A percentile compares a stretch with the other conserved stretches of the same genome.
Conservation (phyloP, 164 flowering plant genomes). For the Vitis riparia region DNA sequence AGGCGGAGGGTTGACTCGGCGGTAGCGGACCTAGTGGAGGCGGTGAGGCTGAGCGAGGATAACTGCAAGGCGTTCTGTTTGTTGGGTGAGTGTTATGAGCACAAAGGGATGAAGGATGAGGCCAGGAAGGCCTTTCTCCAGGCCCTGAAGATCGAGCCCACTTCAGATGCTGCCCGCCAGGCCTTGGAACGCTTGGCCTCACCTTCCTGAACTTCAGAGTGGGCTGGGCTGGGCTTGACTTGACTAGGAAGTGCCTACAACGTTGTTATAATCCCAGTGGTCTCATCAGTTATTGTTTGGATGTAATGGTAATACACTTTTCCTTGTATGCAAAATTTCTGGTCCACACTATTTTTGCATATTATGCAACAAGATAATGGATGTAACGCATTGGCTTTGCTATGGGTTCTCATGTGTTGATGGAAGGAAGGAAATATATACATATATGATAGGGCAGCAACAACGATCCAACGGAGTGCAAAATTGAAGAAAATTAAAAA, state of each 20-base stretch:
- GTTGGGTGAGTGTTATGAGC: conserved; percentile 49
- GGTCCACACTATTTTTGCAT: too few species aligned
- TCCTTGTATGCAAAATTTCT: too few species aligned
- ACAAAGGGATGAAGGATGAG: conserved; percentile 36
- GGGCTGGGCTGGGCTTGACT: neutral
- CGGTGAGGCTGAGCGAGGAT: conserved; percentile 29
- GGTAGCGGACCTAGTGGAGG: conserved; percentile 40
- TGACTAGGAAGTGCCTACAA: neutral
- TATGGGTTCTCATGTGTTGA: too few species aligned
- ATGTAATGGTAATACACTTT: too few species aligned
- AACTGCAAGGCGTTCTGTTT: conserved; percentile 25
- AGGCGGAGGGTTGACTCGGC: conserved; percentile 40
- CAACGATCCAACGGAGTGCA: too few species aligned
- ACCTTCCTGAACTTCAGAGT: neutral
- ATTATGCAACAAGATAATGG: too few species aligned
- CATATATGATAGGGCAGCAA: too few species aligned
- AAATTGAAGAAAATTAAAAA: too few species aligned
- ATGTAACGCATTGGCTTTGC: too few species aligned
- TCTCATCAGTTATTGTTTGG: too few species aligned
- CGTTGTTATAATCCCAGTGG: too few species aligned
- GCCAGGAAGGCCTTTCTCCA: conserved; percentile 36
- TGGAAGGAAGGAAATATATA: too few species aligned
- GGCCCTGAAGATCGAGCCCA: conserved; percentile 29
- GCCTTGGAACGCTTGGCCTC: conserved; percentile 21
- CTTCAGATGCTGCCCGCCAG: conserved; percentile 17